These are phyloP conservation scores for Fusarium vanettenii DNA, from an alignment of 2,329 filamentous ascomycete species.

Conservation along the genomic window DNA sequence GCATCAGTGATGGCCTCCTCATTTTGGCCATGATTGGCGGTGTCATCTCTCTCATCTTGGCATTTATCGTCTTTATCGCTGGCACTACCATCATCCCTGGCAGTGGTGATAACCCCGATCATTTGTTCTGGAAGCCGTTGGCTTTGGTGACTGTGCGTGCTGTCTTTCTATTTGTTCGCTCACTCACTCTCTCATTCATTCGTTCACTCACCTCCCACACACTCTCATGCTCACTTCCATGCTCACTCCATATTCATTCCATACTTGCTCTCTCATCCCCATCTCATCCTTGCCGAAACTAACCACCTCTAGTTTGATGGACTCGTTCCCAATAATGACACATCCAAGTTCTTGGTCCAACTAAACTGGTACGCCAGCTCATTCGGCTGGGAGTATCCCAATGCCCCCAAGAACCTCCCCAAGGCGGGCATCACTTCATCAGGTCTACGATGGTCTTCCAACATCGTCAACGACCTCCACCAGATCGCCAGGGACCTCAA, in stretches of 20 bases:
- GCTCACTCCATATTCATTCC: not conserved
- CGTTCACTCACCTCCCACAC: not conserved
- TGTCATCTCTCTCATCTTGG: constrained; percentile 31
- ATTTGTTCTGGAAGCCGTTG: constrained; percentile 37
- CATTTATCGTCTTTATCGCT: constrained; percentile 33
- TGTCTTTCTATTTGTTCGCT: not conserved
- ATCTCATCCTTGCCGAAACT: not conserved
- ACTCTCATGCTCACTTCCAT: not conserved
- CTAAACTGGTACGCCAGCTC: constrained; percentile 41
- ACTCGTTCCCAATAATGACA: constrained; percentile 41
- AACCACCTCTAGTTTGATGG: constrained; percentile 40
- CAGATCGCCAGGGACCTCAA: constrained; percentile 36
- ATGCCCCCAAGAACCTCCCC: constrained; percentile 37
- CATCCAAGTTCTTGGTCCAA: constrained; percentile 41
- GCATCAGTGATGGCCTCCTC: constrained; percentile 28
- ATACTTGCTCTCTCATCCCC: not conserved
- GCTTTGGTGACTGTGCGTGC: constrained; percentile 41
- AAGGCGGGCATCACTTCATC: constrained; percentile 36
- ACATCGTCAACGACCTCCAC: constrained; percentile 33
- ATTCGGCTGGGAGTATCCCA: constrained; percentile 43
- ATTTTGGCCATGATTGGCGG: constrained; percentile 36
- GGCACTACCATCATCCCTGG: constrained; percentile 37
- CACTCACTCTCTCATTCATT: not conserved
- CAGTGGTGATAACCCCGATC: constrained; percentile 13
- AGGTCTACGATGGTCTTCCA: constrained; percentile 27